Conservation (phyloP, 2,329 filamentous ascomycete species). For the Cryphonectria radicalis region DNA sequence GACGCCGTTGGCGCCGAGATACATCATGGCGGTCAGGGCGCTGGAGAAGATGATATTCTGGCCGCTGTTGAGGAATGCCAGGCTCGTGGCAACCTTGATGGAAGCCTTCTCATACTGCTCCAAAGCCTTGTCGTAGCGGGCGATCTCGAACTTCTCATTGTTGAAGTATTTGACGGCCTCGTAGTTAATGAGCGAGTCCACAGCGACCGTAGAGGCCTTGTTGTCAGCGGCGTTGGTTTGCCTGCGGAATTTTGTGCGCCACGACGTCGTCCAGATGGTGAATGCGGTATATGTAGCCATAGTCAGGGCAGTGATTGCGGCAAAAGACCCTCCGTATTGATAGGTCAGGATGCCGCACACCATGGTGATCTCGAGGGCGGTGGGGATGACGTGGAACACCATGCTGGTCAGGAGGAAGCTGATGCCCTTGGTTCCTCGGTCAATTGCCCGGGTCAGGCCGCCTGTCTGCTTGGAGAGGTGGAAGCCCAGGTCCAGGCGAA, state of each 20-base stretch:
- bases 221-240: conserved; percentile 97
- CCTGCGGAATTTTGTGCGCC: conserved; percentile 94
- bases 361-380: conserved; percentile 89
- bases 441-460: conserved; percentile 89
- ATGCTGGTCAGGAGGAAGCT: conserved; percentile 96
- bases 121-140: conserved; percentile 85
- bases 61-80: conserved; percentile 90
- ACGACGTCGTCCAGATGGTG: conserved; percentile 93
- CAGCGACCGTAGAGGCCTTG: conserved; percentile 89
- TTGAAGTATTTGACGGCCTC: conserved; percentile 99
- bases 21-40: conserved; percentile 97
- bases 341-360: conserved; percentile 97
- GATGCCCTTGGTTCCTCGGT: conserved; percentile 97
- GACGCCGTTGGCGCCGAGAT: conserved; percentile 88
- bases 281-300: conserved; percentile 97
- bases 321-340: conserved; percentile 91
- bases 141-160: conserved; percentile 94
- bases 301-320: conserved; percentile 84
- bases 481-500: conserved; percentile 89
- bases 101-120: conserved; percentile 88
- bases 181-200: conserved; percentile 97
- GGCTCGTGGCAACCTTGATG: conserved; percentile 94
- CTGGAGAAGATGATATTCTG: conserved; percentile 98
- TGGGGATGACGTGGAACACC: conserved; percentile 97
- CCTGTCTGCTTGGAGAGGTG: conserved; percentile 94